Base-by-base conservation (phyloP, 2,329 filamentous ascomycete genomes). In the Hypoxylon sp. region DNA sequence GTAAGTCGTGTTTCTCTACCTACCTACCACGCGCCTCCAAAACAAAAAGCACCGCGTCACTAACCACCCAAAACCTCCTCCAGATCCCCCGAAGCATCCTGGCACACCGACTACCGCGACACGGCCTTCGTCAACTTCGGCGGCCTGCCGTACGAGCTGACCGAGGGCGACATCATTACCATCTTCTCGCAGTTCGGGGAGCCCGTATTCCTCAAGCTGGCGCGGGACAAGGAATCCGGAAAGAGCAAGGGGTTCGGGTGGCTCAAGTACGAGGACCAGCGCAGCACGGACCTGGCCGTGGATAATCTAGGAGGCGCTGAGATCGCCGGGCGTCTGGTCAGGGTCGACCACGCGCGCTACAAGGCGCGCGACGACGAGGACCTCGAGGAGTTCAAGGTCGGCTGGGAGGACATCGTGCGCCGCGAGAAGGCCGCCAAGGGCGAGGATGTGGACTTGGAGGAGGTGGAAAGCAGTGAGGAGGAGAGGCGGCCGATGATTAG, bases 181-280 rank as follows among this genome's bases (percentile, higher is more conserved):
- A 96, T 99, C 64, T 99, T 98, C 82, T 97, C 93, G 6, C 95
- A 99, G 77, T 99, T 90, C 75, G 95, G 95, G 71, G 94, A 98
- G 75, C 96, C 96, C 1, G 92, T 94, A 2, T 96, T 94, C 79
- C 85, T 99, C 62, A 96, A 97, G 72, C 87, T 99, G 11, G 89
- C 91, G 49, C 92, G 95, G 73, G 95, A 99, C 83, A 95, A 95
- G 75, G 96, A 98, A 76, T 96, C 94, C 0, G 95, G 95, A 65
- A 97, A 97, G 79, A 96, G 92, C 65, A 91, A 91, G 69, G 95
- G 95, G 0, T 99, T 98, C 75, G 93, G 91, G 2, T 99, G 96
- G 85, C 85, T 99, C 61, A 99, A 99, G 76, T 99, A 98, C 79
- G 95, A 99, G 77, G 94, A 99, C 78, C 95, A 99, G 81, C 86